These are phyloP conservation scores for Austroboletus eburneus DNA, from an alignment of 768 basidiomycete genomes.

Conservation along the genomic window DNA sequence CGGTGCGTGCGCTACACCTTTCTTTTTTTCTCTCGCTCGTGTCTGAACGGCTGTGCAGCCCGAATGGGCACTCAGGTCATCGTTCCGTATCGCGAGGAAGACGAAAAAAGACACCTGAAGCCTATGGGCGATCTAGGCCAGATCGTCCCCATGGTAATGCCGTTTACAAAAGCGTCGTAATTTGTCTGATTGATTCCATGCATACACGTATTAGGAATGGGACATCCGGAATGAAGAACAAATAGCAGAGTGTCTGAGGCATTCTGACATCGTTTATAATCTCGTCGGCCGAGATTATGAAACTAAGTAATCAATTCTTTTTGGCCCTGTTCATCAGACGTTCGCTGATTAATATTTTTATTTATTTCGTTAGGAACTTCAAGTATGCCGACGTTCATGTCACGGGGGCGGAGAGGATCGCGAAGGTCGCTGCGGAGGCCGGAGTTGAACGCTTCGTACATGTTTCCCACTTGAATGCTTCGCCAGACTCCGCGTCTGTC, in stretches of 20 bases:
- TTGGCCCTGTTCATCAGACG: slow-evolving; percentile 10
- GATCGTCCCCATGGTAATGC: slow-evolving; percentile 84
- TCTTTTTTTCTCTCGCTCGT: background rate
- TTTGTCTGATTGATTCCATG: slow-evolving; percentile 25
- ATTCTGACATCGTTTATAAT: slow-evolving; percentile 97
- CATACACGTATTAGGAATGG: slow-evolving; percentile 70
- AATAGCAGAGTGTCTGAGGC: slow-evolving; percentile 88
- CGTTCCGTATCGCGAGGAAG: slow-evolving; percentile 92
- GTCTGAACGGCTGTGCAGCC: slow-evolving; percentile 54
- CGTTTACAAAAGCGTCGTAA: slow-evolving; percentile 5
- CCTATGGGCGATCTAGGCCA: slow-evolving; percentile 97
- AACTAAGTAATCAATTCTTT: slow-evolving; percentile 68
- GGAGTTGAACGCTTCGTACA: slow-evolving; percentile 88
- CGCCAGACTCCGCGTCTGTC: slow-evolving; percentile 66
- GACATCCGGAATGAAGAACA: slow-evolving; percentile 86
- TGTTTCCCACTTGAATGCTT: slow-evolving; percentile 92
- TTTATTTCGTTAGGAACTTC: slow-evolving; percentile 66
- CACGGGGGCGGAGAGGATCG: slow-evolving; percentile 79
- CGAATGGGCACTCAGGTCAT: slow-evolving; percentile 92
- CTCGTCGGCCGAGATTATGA: slow-evolving; percentile 91
- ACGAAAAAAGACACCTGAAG: slow-evolving; percentile 84
- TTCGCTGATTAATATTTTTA: slow-evolving; percentile 10
- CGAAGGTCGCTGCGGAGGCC: slow-evolving; percentile 67
- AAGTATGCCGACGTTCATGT: slow-evolving; percentile 78
- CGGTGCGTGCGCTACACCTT: slow-evolving; percentile 42